A percentile compares a stretch with the other conserved stretches of the same genome.
Conservation (phyloP, 169 alveolate species). For the Plasmodium sp. region DNA sequence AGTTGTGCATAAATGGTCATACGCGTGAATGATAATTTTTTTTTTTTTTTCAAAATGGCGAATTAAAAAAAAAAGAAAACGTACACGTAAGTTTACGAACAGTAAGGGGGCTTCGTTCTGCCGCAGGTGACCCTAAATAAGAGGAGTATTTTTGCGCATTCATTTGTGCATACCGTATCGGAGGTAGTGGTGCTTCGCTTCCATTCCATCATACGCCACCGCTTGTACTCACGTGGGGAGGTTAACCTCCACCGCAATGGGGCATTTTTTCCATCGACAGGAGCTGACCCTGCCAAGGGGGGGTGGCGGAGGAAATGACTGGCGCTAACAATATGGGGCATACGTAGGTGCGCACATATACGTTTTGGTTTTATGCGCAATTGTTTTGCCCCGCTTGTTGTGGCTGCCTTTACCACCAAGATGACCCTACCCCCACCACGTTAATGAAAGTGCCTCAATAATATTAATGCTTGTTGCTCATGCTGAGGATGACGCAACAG, state of each 20-base stretch:
- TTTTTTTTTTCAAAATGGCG: not conserved
- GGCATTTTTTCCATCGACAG: not conserved
- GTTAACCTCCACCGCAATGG: not conserved
- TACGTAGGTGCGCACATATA: not conserved
- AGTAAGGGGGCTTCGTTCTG: not conserved
- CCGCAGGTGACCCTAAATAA: not conserved
- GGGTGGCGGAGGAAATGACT: not conserved
- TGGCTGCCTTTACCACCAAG: not conserved
- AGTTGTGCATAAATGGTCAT: not conserved
- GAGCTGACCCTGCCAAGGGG: not conserved
- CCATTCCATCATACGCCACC: not conserved
- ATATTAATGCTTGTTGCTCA: not conserved
- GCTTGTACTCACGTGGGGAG: not conserved
- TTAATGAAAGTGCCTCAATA: not conserved
- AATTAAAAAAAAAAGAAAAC: not conserved
- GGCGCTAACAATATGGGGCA: not conserved
- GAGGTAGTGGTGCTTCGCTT: not conserved
- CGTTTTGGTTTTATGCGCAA: not conserved
- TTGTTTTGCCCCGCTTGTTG: not conserved
- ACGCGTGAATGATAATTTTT: not conserved
- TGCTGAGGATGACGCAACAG: not conserved
- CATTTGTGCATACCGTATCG: not conserved
- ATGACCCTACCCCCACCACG: not conserved
- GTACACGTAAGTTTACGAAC: not conserved
- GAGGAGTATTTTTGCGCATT: too few species aligned